Evolutionary conservation across 2,329 filamentous ascomycete genomes (phyloP).

Genomic region (Ascochyta pisi): DNA sequence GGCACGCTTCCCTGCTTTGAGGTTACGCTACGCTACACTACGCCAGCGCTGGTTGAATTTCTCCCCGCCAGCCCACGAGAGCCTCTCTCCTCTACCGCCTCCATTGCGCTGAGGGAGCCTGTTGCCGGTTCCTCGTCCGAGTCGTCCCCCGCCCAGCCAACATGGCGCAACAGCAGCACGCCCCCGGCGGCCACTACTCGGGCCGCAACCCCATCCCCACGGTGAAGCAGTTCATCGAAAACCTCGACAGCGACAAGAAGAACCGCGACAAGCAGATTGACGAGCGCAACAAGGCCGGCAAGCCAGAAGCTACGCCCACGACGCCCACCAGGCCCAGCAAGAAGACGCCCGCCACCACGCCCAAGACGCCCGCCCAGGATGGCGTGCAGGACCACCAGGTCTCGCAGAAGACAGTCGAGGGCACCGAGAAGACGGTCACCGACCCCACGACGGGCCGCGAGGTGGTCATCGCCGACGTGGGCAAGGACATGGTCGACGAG

Average conservation of each 20-base stretch:
- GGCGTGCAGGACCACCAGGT: slow-evolving; percentile 57
- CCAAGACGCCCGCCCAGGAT: slow-evolving; percentile 31
- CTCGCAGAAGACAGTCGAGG: slow-evolving; percentile 53
- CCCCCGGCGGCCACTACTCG: slow-evolving; percentile 75
- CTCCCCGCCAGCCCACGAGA: background rate
- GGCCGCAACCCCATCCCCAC: slow-evolving; percentile 85
- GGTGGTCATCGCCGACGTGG: slow-evolving; percentile 83
- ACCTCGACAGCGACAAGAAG: slow-evolving; percentile 79
- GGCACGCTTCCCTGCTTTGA: slow-evolving; percentile 18
- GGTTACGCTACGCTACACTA: slow-evolving; percentile 7
- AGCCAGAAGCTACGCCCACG: slow-evolving; percentile 50
- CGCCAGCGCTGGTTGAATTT: background rate
- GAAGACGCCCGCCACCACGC: slow-evolving; percentile 31
- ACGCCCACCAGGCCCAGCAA: slow-evolving; percentile 48
- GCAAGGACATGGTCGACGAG: slow-evolving; percentile 71
- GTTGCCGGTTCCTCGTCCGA: slow-evolving; percentile 2
- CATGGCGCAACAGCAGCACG: slow-evolving; percentile 57
- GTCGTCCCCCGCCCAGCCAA: slow-evolving; percentile 2
- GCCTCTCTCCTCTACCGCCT: slow-evolving; percentile 4
- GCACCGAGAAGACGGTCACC: slow-evolving; percentile 68
- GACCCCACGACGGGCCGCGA: slow-evolving; percentile 89
- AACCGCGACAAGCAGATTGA: slow-evolving; percentile 77
- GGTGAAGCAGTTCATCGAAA: slow-evolving; percentile 81
- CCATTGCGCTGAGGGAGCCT: slow-evolving; percentile 17
- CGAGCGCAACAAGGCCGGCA: slow-evolving; percentile 54